Percentiles rank a stretch among this genome's conserved stretches.
These are phyloP conservation scores for Leccinum pellstonianum DNA, from an alignment of 768 basidiomycete species.

Conservation along the genomic window DNA sequence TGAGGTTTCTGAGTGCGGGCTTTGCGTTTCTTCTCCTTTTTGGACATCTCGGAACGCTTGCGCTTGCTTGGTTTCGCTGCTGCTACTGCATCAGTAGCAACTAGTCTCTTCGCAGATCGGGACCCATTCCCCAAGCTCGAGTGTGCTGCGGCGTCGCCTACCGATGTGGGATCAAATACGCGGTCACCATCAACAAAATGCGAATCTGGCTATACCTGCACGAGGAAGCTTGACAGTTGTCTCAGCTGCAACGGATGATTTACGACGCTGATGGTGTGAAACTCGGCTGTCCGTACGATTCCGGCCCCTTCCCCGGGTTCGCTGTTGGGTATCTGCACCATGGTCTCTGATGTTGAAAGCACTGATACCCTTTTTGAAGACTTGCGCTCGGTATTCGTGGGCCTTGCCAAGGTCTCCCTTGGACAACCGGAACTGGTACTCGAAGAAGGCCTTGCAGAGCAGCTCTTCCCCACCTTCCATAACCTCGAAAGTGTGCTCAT, in stretches of 20 bases:
- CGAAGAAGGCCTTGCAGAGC: conserved; percentile 23
- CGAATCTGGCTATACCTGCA: conserved; percentile 12
- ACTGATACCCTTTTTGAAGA: conserved; percentile 9
- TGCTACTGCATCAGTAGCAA: neutral
- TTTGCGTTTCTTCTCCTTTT: conserved; percentile 24
- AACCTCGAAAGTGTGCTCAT: conserved; percentile 1
- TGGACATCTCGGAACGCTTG: neutral
- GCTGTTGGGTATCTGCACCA: neutral
- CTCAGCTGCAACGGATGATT: neutral
- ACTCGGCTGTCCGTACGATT: neutral
- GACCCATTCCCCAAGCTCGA: neutral
- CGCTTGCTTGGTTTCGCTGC: neutral
- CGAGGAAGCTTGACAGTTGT: neutral
- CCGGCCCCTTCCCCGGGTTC: neutral
- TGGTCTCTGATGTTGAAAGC: conserved; percentile 4
- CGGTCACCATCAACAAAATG: neutral
- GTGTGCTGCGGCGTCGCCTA: neutral
- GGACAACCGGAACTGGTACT: conserved; percentile 16
- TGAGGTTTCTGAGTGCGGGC: conserved; percentile 22
- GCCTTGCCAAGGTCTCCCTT: neutral
- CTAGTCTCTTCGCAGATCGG: neutral
- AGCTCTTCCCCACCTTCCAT: conserved; percentile 7
- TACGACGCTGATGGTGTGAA: neutral
- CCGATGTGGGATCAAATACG: conserved; percentile 1
- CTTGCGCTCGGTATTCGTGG: neutral